Base-by-base conservation (phyloP, 768 basidiomycete genomes). In the Suillus americanus region DNA sequence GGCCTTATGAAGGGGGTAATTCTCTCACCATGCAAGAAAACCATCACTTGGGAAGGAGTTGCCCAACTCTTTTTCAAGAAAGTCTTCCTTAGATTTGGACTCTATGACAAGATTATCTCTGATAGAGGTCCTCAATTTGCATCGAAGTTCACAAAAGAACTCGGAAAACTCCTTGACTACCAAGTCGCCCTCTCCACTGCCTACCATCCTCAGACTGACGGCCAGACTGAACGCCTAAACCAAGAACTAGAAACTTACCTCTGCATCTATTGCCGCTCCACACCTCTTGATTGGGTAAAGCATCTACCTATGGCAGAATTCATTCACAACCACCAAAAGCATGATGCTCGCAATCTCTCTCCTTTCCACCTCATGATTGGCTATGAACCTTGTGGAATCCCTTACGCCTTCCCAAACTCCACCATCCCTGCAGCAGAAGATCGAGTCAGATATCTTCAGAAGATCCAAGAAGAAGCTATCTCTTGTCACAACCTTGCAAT, bases 131-230 rank as follows among this genome's bases (percentile, higher is more conserved):
- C 71, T 0, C 61, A 69, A 14, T 78, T 78, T 30, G 51, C 66
- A 0, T 63, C 74, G 0, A 65, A 65, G 20, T 68, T 73, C 41
- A 69, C 67, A 41, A 35, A 62, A 57, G 66, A 67, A 4, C 62
- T 78, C 0, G 66, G 65, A n/a, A 56, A 50, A 35, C 40, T 66
- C 33, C 64, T 74, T 14, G 70, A 64, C 16, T 69, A 67, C 5
- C 60, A 68, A 62, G 70, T 63, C 0, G 60, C 66, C 13, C 62
- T 83, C 73, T 80, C 79, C 0, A 77, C 76, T 0, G 67, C 79
- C 0, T 82, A 74, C 62, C 81, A 83, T 63, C 81, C 81, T 8
- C 33, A 35, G 33, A 35, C 33, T 35, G 33, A 35, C 8, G 7
- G 33, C 1, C 33, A 35, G 0, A 80, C 78, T 0, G 80, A 82